Conservation (phyloP, 441 rosid species). For the Geranium incanum region DNA sequence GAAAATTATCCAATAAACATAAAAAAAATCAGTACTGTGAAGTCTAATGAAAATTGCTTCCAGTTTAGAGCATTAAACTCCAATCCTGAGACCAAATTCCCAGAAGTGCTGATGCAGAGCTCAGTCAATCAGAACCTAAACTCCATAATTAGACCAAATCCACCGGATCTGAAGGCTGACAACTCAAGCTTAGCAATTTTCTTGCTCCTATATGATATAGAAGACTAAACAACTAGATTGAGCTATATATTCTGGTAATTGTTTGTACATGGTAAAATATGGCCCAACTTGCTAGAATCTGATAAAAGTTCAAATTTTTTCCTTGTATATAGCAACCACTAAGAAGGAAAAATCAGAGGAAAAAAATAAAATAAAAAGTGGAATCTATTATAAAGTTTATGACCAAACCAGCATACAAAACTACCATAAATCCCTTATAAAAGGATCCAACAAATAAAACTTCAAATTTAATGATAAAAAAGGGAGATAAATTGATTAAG, state of each 20-base stretch:
- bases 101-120: background rate
- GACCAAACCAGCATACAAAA: background rate
- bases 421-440: background rate
- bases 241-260: too few species aligned
- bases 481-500: too few species aligned
- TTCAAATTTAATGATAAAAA: background rate
- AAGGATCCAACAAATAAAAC: background rate
- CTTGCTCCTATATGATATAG: background rate
- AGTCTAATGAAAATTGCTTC: too few species aligned
- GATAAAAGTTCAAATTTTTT: too few species aligned
- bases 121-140: background rate
- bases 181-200: background rate
- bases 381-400: too few species aligned
- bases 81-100: background rate
- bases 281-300: too few species aligned
- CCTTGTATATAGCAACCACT: too few species aligned
- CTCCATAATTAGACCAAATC: background rate
- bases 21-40: too few species aligned
- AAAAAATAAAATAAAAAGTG: too few species aligned
- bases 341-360: background rate
- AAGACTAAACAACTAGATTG: background rate
- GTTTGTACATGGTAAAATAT: too few species aligned
- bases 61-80: too few species aligned
- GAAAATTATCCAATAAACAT: too few species aligned
- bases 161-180: background rate